phyloP scores from a whole-genome alignment of 2,329 filamentous ascomycete species.

The Phialophora chinensis region DNA sequence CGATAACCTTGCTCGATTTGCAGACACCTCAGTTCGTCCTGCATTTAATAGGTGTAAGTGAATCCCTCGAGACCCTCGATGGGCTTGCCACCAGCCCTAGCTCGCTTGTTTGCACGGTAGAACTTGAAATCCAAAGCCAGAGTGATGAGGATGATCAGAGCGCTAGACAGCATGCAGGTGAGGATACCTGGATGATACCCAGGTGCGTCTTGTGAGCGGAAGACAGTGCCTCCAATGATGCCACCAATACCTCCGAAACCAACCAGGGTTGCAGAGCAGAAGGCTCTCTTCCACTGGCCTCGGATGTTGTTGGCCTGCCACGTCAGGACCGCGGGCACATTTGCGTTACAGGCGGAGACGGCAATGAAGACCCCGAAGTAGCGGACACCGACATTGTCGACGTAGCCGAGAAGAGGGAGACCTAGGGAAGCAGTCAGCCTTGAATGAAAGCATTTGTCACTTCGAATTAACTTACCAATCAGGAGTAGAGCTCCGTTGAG shows the following conservation, averaged over 20 bases:
- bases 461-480: slow-evolving; percentile 51
- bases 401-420: slow-evolving; percentile 74
- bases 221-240: slow-evolving; percentile 76
- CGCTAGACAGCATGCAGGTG: slow-evolving; percentile 37
- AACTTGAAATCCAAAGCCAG: slow-evolving; percentile 39
- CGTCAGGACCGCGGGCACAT: slow-evolving; percentile 74
- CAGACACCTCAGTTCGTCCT: background rate
- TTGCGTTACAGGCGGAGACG: slow-evolving; percentile 78
- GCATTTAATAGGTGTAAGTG: slow-evolving; percentile 34
- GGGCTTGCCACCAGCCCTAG: slow-evolving; percentile 33
- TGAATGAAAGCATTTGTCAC: background rate
- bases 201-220: slow-evolving; percentile 57
- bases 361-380: slow-evolving; percentile 78
- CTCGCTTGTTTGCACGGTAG: slow-evolving; percentile 37
- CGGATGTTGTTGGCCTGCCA: slow-evolving; percentile 89
- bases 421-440: slow-evolving; percentile 48
- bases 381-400: slow-evolving; percentile 60
- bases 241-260: slow-evolving; percentile 70
- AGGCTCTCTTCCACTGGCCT: slow-evolving; percentile 86
- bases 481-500: slow-evolving; percentile 63
- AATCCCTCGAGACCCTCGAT: slow-evolving; percentile 37
- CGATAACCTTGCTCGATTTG: background rate
- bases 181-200: slow-evolving; percentile 43
- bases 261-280: slow-evolving; percentile 40
- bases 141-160: slow-evolving; percentile 38